A percentile compares a stretch with the other conserved stretches of the same genome.
Conservation (phyloP, 192 early-diverging fungal species). For the Diversispora eburnea region DNA sequence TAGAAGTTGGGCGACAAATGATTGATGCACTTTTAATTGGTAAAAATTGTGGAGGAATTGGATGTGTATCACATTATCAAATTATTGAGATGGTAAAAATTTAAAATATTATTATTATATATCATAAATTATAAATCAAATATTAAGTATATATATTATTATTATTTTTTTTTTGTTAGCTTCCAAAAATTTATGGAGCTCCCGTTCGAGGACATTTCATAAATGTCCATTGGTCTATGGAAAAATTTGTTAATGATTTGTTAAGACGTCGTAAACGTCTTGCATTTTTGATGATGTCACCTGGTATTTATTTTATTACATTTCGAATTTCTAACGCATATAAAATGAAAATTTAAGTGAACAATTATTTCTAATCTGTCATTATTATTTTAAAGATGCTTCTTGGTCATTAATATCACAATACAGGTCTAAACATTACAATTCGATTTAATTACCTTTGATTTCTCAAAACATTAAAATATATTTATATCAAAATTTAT, state of each 20-base stretch:
- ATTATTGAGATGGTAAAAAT: slow-evolving; percentile 48
- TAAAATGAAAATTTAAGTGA: too few relatives aligned
- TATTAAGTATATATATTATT: neutral
- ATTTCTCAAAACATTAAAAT: neutral
- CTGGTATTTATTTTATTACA: slow-evolving; percentile 29
- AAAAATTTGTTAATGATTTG: slow-evolving; percentile 52
- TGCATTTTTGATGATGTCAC: slow-evolving; percentile 54
- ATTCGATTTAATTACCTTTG: neutral
- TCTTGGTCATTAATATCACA: slow-evolving; percentile 79
- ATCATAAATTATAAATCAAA: neutral
- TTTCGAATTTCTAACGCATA: too few relatives aligned
- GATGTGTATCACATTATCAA: slow-evolving; percentile 52
- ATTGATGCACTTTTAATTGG: slow-evolving; percentile 48
- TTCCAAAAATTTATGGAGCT: slow-evolving; percentile 50
- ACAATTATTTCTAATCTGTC: neutral
- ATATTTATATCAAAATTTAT: neutral
- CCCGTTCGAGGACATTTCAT: slow-evolving; percentile 46
- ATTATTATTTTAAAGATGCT: slow-evolving; percentile 46
- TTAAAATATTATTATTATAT: neutral
- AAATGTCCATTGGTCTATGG: slow-evolving; percentile 59
- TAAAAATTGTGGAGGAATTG: slow-evolving; percentile 41
- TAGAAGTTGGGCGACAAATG: slow-evolving; percentile 48
- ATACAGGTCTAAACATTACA: slow-evolving; percentile 52
- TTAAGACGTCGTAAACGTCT: slow-evolving; percentile 48
- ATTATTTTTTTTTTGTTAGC: slow-evolving; percentile 31